Evolutionary conservation across 164 flowering plant genomes (phyloP).

Genomic region (Umbellularia californica): DNA sequence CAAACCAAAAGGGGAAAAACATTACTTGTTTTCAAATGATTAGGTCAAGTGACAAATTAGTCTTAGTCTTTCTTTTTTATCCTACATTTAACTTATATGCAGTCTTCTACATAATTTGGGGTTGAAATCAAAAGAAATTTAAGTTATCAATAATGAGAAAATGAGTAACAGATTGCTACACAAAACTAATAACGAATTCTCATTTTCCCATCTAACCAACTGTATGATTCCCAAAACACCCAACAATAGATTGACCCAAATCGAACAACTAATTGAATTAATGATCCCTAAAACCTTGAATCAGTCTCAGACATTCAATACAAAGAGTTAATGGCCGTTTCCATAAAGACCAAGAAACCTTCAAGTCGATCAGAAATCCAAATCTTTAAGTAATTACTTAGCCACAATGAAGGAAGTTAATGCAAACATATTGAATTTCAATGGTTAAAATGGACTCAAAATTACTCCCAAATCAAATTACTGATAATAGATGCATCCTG

Average conservation of each 20-base stretch:
- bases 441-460: not conserved
- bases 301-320: no score
- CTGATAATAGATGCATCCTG: not conserved
- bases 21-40: not conserved
- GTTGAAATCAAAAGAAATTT: no score
- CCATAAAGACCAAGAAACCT: not conserved
- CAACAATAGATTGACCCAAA: not conserved
- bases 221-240: not conserved
- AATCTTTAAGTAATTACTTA: not conserved
- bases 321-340: no score
- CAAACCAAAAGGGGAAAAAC: constrained; percentile 11
- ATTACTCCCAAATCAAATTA: not conserved
- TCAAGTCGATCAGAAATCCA: not conserved
- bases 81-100: no score
- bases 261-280: no score
- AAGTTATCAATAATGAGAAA: no score
- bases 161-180: not conserved
- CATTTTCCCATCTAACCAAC: not conserved
- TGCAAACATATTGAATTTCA: not conserved
- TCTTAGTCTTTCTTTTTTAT: no score
- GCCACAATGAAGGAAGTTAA: not conserved
- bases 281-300: no score
- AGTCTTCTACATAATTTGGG: not conserved
- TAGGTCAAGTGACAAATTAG: not conserved
- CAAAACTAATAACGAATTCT: not conserved